Evolutionary conservation across 1,284 basidiomycete genomes (phyloP).

Genomic region (Mycena citricolor): DNA sequence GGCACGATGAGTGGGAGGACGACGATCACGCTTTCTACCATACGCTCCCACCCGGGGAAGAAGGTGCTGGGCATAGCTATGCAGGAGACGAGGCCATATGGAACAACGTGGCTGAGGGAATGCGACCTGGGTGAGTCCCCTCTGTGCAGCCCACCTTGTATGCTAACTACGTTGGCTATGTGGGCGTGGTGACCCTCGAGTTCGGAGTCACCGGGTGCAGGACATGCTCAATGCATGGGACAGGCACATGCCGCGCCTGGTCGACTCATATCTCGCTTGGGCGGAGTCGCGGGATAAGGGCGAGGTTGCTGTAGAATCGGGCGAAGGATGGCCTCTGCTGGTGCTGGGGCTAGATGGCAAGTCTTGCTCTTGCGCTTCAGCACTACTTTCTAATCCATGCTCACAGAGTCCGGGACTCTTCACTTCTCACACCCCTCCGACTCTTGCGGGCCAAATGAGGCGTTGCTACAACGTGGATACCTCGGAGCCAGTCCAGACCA

Average conservation of each 20-base stretch:
- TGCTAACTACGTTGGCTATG: no score
- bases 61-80: slow-evolving; percentile 9
- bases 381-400: neutral
- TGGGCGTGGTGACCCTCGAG: slow-evolving; percentile 5
- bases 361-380: neutral
- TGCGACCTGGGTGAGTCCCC: slow-evolving; percentile 3
- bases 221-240: slow-evolving; percentile 4
- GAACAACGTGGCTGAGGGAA: neutral
- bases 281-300: no score
- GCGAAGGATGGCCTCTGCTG: slow-evolving; percentile 2
- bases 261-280: slow-evolving; percentile 7
- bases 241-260: neutral
- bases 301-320: neutral
- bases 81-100: slow-evolving; percentile 10
- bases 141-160: no score
- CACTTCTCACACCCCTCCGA: slow-evolving; percentile 3
- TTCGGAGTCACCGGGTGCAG: slow-evolving; percentile 2
- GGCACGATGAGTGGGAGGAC: neutral
- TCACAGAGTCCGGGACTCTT: neutral
- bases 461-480: slow-evolving; percentile 13
- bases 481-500: slow-evolving; percentile 20
- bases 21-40: slow-evolving; percentile 5
- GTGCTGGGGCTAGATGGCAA: slow-evolving; percentile 4
- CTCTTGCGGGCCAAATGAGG: neutral
- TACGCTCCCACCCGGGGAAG: slow-evolving; percentile 7